Conservation (phyloP, 495 filamentous ascomycete species). For the Penicillium malachiteum region DNA sequence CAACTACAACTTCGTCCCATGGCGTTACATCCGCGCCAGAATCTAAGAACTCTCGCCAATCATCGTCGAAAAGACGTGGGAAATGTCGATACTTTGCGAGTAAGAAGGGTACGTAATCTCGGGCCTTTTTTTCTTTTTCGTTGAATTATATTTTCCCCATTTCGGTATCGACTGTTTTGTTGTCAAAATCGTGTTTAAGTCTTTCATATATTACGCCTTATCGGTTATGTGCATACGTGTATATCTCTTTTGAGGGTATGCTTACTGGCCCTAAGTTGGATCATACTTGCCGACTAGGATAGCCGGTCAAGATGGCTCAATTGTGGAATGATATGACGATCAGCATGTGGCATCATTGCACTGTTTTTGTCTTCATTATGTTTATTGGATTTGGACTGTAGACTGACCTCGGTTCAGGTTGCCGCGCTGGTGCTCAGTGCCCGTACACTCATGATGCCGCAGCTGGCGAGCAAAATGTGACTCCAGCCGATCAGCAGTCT, state of each 20-base stretch:
- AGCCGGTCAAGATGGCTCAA: no score
- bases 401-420: constrained; percentile 35
- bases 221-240: no score
- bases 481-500: constrained; percentile 10
- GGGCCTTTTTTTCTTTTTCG: not conserved
- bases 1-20: constrained; percentile 29
- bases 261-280: no score
- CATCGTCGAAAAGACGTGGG: constrained; percentile 16
- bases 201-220: no score
- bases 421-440: constrained; percentile 40
- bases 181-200: not conserved
- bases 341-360: not conserved
- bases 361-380: not conserved
- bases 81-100: constrained; percentile 32
- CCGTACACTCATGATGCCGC: constrained; percentile 40
- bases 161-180: not conserved
- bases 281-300: no score
- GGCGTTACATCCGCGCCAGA: constrained; percentile 22
- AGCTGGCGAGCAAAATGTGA: constrained; percentile 6
- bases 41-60: constrained; percentile 18
- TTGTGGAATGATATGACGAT: no score
- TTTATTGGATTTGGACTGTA: not conserved
- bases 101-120: constrained; percentile 24
- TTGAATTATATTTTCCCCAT: not conserved
- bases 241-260: no score